Evolutionary conservation across 176 grass and related monocot genomes (phyloP).

Genomic region (Cocos nucifera): DNA sequence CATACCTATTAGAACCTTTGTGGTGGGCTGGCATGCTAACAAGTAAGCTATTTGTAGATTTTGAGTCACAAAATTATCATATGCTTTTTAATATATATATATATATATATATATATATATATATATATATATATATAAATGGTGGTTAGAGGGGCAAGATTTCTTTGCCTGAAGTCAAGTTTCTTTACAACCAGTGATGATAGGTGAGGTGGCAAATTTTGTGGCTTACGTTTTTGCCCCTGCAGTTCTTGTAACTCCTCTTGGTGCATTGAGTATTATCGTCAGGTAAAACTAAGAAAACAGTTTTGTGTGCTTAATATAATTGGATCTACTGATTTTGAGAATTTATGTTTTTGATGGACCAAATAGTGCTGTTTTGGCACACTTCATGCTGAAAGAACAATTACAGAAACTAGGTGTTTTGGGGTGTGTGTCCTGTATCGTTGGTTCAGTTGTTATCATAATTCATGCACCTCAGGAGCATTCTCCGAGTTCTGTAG

Average conservation of each 20-base stretch:
- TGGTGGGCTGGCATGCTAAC: slow-evolving; percentile 98
- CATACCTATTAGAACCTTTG: slow-evolving; percentile 66
- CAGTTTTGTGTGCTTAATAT: not conserved
- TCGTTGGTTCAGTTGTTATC: slow-evolving; percentile 89
- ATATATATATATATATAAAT: too few species aligned
- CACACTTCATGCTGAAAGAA: slow-evolving; percentile 83
- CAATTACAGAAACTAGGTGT: slow-evolving; percentile 60
- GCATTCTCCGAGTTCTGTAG: slow-evolving; percentile 54
- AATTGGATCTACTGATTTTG: not conserved
- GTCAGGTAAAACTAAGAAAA: slow-evolving; percentile 43
- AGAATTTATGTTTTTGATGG: not conserved
- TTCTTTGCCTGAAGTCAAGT: not conserved
- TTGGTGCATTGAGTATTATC: slow-evolving; percentile 91
- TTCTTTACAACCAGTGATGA: slow-evolving; percentile 52
- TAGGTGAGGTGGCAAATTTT: slow-evolving; percentile 87
- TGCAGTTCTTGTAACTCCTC: slow-evolving; percentile 81
- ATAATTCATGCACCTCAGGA: slow-evolving; percentile 88
- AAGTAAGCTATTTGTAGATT: slow-evolving; percentile 38
- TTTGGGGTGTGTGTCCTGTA: slow-evolving; percentile 80
- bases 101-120: too few species aligned
- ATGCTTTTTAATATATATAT: too few species aligned
- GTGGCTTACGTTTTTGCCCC: slow-evolving; percentile 86
- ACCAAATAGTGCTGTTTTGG: slow-evolving; percentile 54
- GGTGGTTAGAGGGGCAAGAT: not conserved
- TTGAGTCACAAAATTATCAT: too few species aligned